Evolutionary conservation across 2,329 filamentous ascomycete species (phyloP).

Genomic region (Penicillium expansum): DNA sequence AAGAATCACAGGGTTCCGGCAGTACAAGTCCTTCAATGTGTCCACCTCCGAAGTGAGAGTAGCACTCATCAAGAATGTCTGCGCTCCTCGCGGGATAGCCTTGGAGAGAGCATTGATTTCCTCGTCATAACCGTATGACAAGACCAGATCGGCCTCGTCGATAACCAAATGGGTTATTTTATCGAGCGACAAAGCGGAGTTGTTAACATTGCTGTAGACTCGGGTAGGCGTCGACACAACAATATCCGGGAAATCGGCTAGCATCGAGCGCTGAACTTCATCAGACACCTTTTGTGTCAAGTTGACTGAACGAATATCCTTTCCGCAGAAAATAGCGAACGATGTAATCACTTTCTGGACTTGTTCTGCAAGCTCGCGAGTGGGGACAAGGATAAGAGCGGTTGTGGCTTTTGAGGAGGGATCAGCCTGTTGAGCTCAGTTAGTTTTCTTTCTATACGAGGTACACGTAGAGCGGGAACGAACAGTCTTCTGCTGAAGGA

Average conservation of each 20-base stretch:
- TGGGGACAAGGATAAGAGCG: slow-evolving; percentile 88
- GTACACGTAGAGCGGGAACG: slow-evolving; percentile 9
- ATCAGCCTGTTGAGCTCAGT: slow-evolving; percentile 30
- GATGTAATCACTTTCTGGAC: slow-evolving; percentile 74
- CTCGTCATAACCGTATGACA: slow-evolving; percentile 91
- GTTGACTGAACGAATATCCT: slow-evolving; percentile 78
- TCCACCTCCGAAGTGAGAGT: slow-evolving; percentile 87
- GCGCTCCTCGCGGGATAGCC: slow-evolving; percentile 76
- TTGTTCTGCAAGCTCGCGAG: slow-evolving; percentile 89
- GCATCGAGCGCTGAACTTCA: slow-evolving; percentile 79
- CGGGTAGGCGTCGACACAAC: slow-evolving; percentile 88
- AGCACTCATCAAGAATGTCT: slow-evolving; percentile 91
- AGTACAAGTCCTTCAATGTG: slow-evolving; percentile 79
- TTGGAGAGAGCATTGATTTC: slow-evolving; percentile 79
- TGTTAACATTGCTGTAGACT: slow-evolving; percentile 74
- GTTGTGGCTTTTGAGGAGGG: slow-evolving; percentile 54
- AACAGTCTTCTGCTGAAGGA: slow-evolving; percentile 74
- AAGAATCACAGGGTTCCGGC: slow-evolving; percentile 72
- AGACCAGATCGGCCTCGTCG: slow-evolving; percentile 89
- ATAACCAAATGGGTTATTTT: slow-evolving; percentile 76
- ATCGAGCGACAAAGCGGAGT: slow-evolving; percentile 66
- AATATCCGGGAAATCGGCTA: slow-evolving; percentile 82
- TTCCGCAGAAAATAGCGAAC: slow-evolving; percentile 78
- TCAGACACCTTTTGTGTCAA: slow-evolving; percentile 88
- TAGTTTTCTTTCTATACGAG: background rate